These are phyloP conservation scores for Immersiporthe knoxdaviesiana DNA, from an alignment of 2,329 filamentous ascomycete genomes.

Conservation along the genomic window DNA sequence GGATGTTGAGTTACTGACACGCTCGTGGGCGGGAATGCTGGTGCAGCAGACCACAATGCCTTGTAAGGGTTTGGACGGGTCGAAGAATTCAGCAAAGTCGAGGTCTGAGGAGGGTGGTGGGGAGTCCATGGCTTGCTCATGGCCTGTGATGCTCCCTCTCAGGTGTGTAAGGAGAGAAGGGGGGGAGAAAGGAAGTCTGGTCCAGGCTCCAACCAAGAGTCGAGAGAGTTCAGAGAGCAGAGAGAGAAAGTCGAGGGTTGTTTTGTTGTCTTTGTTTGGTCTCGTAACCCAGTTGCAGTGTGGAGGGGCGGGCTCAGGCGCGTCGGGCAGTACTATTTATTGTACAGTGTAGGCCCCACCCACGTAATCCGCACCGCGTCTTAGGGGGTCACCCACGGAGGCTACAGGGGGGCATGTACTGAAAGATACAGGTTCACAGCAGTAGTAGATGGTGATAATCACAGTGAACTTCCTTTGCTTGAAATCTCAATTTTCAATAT, in stretches of 20 bases:
- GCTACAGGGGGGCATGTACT: neutral
- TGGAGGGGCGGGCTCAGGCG: neutral
- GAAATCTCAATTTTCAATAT: neutral
- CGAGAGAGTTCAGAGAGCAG: too few species aligned
- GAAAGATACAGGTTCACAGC: neutral
- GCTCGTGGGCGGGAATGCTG: conserved; percentile 76
- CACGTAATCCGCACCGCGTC: conserved; percentile 9
- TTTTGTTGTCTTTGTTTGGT: conserved; percentile 6
- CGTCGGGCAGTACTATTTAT: neutral
- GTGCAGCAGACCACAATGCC: conserved; percentile 87
- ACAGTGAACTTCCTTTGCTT: neutral
- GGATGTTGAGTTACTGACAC: conserved; percentile 56
- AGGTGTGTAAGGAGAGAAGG: conserved; percentile 9
- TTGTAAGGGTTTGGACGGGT: conserved; percentile 66
- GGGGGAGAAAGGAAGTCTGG: neutral
- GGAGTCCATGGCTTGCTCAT: conserved; percentile 33
- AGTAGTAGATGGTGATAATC: neutral
- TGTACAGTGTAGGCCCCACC: neutral
- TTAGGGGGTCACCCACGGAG: neutral
- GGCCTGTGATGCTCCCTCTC: conserved; percentile 9
- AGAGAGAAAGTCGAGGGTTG: neutral
- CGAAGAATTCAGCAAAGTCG: conserved; percentile 43
- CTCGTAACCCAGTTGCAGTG: neutral
- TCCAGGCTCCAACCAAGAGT: neutral
- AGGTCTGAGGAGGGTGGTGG: conserved; percentile 32